A percentile compares a stretch with the other conserved stretches of the same genome.
phyloP scores from a whole-genome alignment of 768 basidiomycete genomes.

The Collybiopsis confluens region DNA sequence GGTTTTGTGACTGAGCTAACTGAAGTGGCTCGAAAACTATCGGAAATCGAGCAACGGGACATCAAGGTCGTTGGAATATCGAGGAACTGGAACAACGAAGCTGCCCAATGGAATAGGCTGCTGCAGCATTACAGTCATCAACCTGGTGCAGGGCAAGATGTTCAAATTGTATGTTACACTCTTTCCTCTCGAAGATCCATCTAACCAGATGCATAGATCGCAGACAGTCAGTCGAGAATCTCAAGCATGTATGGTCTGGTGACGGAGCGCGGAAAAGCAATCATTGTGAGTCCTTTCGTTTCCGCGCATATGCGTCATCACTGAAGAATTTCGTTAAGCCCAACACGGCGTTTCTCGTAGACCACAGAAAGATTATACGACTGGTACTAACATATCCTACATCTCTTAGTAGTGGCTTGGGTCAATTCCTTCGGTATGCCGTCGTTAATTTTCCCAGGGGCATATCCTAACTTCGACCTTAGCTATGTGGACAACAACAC shows the following conservation, averaged over 20 bases:
- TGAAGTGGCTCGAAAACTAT: background rate
- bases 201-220: background rate
- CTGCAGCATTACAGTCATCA: background rate
- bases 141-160: background rate
- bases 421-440: slow-evolving; percentile 5
- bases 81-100: background rate
- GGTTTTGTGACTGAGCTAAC: background rate
- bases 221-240: background rate
- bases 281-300: background rate
- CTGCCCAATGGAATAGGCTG: background rate
- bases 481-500: slow-evolving; percentile 2
- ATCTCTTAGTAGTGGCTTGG: background rate
- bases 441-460: background rate
- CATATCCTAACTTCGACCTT: background rate
- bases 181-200: no score
- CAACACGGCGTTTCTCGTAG: slow-evolving; percentile 5
- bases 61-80: slow-evolving; percentile 4
- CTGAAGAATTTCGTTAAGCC: background rate
- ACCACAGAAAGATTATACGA: slow-evolving; percentile 2
- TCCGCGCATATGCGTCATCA: background rate
- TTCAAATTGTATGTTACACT: background rate
- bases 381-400: background rate
- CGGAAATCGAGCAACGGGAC: slow-evolving; percentile 3
- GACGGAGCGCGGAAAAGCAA: background rate
- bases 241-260: slow-evolving; percentile 1